Evolutionary conservation across 2,329 filamentous ascomycete genomes (phyloP), one percentile per base, ranked within the genome.

Genomic region (Diaporthe ilicicola): DNA sequence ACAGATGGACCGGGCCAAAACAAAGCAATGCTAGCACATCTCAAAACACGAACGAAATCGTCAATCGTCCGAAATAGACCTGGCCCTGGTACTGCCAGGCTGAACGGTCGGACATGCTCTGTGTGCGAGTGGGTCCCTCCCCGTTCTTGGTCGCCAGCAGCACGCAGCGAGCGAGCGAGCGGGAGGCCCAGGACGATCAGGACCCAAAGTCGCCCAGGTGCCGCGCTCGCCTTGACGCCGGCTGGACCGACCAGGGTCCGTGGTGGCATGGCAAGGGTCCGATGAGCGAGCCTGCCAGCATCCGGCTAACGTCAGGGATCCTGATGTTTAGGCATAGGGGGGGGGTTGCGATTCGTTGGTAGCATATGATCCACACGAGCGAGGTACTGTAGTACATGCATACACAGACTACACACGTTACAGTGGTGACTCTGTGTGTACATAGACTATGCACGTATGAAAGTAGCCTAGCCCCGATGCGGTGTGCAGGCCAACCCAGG

Each of bases 21-120:
- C 69, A 65, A 55, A 67, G 42, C 39, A 53, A 53, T 67, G 48
- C 67, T 67, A 56, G 61, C 54, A 53, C 69, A 62, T 59, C 56
- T 44, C 61, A 59, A 59, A 72, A 67, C 62, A 70, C 68, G 55
- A 69, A 39, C 39, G 53, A 34, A 39, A 64, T 64, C 44, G 59
- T 64, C 59, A 64, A 50, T 64, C 59, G 50, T 64, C 59, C 59
- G 59, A 64, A 64, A 64, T 64, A 64, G 59, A 64, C 19, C 44
- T 37, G 59, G 44, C 44, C 59, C 59, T 22, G 59, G 44, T 29
- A 50, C 59, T 64, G 32, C 32, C 50, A 42, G 59, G 59, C 59
- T 64, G 59, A 39, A 48, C 48, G 59, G 59, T 64, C 59, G 44
- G 59, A 64, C 42, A 22, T 64, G 59, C 42, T 64, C 59, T 64